phyloP scores from a whole-genome alignment of 2,329 filamentous ascomycete genomes.

The Parasarocladium wereldwijsianum region DNA sequence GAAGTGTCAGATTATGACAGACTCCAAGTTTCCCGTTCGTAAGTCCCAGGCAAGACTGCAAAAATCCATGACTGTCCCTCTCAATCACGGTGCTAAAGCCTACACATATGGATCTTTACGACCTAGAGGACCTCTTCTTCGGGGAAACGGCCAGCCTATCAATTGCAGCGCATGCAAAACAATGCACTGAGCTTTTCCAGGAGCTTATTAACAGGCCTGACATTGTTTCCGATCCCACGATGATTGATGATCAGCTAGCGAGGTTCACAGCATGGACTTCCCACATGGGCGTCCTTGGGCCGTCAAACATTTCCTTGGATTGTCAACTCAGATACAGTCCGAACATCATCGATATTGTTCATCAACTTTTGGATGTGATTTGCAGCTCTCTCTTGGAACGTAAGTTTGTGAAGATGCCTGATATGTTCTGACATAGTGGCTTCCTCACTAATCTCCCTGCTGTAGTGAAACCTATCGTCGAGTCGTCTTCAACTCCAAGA shows the following conservation, averaged over 20 bases:
- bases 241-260: conserved; percentile 9
- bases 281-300: conserved; percentile 8
- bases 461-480: conserved; percentile 2
- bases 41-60: too few relatives aligned
- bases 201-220: conserved; percentile 11
- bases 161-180: conserved; percentile 14
- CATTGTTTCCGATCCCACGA: conserved; percentile 13
- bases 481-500: background rate
- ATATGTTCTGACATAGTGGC: background rate
- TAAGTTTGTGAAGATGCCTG: background rate
- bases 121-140: conserved; percentile 13
- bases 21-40: too few relatives aligned
- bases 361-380: conserved; percentile 9
- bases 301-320: conserved; percentile 15
- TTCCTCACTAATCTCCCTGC: background rate
- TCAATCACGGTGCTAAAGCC: too few relatives aligned
- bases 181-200: conserved; percentile 13
- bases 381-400: background rate
- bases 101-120: too few relatives aligned
- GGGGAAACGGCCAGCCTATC: conserved; percentile 13
- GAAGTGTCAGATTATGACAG: too few relatives aligned
- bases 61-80: too few relatives aligned
- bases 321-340: conserved; percentile 16
- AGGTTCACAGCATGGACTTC: conserved; percentile 7
- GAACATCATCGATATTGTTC: conserved; percentile 8